Evolutionary conservation across 2,329 filamentous ascomycete genomes (phyloP).

Genomic region (Ilyonectria mors-panacis): DNA sequence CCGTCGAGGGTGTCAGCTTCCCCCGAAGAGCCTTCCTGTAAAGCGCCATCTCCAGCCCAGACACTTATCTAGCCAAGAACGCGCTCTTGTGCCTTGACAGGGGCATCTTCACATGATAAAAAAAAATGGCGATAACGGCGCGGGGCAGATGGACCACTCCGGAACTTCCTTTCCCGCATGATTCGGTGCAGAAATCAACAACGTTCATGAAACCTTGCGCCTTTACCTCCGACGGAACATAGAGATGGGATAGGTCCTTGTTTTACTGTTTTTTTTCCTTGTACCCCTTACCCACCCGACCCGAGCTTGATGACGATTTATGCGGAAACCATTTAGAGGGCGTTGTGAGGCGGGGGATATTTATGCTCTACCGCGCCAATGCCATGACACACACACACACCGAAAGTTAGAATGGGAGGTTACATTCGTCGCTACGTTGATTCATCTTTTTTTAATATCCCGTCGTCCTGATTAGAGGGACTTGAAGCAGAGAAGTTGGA

Average conservation of each 20-base stretch:
- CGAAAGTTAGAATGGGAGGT: conserved; percentile 39
- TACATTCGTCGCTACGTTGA: conserved; percentile 23
- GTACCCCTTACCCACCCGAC: conserved; percentile 11
- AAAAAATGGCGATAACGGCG: conserved; percentile 7
- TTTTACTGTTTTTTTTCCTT: conserved; percentile 16
- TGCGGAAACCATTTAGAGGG: conserved; percentile 46
- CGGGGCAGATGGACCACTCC: conserved; percentile 13
- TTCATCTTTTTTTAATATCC: conserved; percentile 20
- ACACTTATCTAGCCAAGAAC: conserved; percentile 24
- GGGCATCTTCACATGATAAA: conserved; percentile 12
- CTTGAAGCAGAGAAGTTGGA: not conserved
- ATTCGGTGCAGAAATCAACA: conserved; percentile 10
- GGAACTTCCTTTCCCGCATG: not conserved
- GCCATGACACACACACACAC: conserved; percentile 30
- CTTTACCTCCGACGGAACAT: conserved; percentile 21
- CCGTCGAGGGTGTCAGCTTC: conserved; percentile 88
- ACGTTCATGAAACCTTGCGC: conserved; percentile 14
- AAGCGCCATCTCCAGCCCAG: conserved; percentile 17
- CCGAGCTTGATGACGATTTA: conserved; percentile 38
- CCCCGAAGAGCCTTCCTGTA: conserved; percentile 78
- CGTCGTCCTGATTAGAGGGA: not conserved
- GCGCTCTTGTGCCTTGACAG: not conserved
- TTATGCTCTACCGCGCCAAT: conserved; percentile 22
- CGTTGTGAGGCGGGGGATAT: conserved; percentile 39
- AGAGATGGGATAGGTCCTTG: conserved; percentile 24